Percentiles rank a stretch among this genome's conserved stretches.
Evolutionary conservation across 2,329 filamentous ascomycete genomes (phyloP).

Genomic region (Ilyonectria destructans): DNA sequence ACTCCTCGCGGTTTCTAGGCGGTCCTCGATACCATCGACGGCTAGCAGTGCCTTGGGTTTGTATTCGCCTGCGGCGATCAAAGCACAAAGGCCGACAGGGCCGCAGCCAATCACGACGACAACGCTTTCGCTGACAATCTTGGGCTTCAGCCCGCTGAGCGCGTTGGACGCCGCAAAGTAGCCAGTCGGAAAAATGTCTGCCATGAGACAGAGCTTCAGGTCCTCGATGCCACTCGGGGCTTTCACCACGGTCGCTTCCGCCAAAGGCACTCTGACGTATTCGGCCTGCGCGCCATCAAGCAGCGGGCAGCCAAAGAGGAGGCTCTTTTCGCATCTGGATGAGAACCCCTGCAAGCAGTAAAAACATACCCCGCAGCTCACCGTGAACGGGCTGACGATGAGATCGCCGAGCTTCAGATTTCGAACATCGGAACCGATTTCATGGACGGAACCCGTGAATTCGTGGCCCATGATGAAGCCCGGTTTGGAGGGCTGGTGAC

Average conservation of each 20-base stretch:
- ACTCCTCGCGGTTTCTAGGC: conserved; percentile 13
- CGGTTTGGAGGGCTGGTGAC: conserved; percentile 80
- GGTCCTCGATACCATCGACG: conserved; percentile 32
- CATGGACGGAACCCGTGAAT: conserved; percentile 83
- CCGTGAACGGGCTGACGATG: conserved; percentile 38
- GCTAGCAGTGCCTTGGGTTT: conserved; percentile 30
- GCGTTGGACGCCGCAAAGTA: conserved; percentile 71
- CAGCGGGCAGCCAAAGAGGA: conserved; percentile 22
- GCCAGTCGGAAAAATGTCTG: conserved; percentile 42
- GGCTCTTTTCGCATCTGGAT: conserved; percentile 30
- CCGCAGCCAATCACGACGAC: conserved; percentile 38
- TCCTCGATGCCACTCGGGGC: conserved; percentile 32
- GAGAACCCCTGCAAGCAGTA: conserved; percentile 34
- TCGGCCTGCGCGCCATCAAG: conserved; percentile 40
- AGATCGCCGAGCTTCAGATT: conserved; percentile 15
- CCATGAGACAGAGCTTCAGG: conserved; percentile 37
- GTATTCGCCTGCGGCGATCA: conserved; percentile 32
- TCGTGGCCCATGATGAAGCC: conserved; percentile 83
- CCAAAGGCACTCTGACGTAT: conserved; percentile 34
- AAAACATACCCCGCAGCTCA: conserved; percentile 40
- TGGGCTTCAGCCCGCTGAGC: background rate
- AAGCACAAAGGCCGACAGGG: conserved; percentile 37
- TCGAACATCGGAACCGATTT: conserved; percentile 71
- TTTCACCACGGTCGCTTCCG: conserved; percentile 34
- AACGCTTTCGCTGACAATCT: background rate